Conservation (phyloP, 441 rosid genomes). For the Aquilaria agallochum region DNA sequence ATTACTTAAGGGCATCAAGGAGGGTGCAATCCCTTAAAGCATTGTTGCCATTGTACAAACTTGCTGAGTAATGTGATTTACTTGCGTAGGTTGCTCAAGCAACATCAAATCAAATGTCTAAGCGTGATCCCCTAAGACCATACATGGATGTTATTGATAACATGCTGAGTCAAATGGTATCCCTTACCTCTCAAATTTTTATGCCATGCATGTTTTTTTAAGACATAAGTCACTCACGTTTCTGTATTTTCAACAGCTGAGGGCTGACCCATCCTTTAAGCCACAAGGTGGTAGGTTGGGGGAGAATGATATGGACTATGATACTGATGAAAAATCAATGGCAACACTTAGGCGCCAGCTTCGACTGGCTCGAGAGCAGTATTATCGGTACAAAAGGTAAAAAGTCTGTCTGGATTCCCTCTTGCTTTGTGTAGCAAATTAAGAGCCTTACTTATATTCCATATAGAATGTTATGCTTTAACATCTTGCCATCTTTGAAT, state of each 20-base stretch:
- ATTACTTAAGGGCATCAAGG: no score
- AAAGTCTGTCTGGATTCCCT: slow-evolving; percentile 6
- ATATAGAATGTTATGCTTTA: no score
- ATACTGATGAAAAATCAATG: slow-evolving; percentile 98
- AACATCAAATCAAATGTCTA: slow-evolving; percentile 98
- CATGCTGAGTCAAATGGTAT: slow-evolving; percentile 86
- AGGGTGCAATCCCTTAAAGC: no score
- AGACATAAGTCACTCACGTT: slow-evolving; percentile 13
- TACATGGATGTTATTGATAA: slow-evolving; percentile 95
- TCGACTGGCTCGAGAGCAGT: slow-evolving; percentile 85
- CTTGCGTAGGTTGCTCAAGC: slow-evolving; percentile 92
- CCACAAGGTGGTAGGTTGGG: slow-evolving; percentile 98
- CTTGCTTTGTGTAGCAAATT: background rate
- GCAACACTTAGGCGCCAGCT: slow-evolving; percentile 96
- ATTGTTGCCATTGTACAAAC: no score
- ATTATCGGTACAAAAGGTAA: slow-evolving; percentile 94
- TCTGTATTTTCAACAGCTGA: slow-evolving; percentile 44
- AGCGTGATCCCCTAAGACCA: slow-evolving; percentile 96
- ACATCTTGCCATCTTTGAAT: no score
- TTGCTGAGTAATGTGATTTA: slow-evolving; percentile 7
- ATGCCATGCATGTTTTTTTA: slow-evolving; percentile 8
- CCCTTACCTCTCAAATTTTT: background rate
- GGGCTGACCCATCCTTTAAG: slow-evolving; percentile 87
- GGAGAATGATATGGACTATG: slow-evolving; percentile 99
- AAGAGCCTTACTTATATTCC: background rate